Evolutionary conservation across 352 stramenopile genomes (phyloP), one percentile per base, ranked within the genome.

Genomic region (Pythium utonaiense): DNA sequence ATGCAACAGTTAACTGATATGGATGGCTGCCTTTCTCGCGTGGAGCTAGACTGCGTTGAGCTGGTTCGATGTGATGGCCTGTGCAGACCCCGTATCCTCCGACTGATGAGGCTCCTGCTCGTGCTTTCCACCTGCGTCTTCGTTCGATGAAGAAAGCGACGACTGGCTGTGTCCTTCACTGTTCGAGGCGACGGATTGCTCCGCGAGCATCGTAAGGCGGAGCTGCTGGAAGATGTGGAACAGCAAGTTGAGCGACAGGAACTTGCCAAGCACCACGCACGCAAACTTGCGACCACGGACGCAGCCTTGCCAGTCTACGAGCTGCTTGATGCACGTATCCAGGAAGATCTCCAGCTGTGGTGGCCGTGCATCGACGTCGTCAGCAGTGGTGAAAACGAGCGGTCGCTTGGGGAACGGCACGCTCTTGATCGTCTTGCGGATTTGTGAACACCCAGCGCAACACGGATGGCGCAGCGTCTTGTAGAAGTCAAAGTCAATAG

Each of bases 281-380:
- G 78, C 78, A 55, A 80, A 49, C 60, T 70, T 61, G 41, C 75
- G 69, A 47, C 74, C 78, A n/a, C 78, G 78, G 14, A 69, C 64
- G 28, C 80, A 90, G 21, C 78, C 74, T 12, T 64, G 42, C 80
- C 74, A 86, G 31, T 71, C 55, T 3, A 69, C 67, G 24, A 81
- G 56, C 25, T 80, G 51, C 3, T 55, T 64, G 6, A 80, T 45
- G 30, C 67, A 82, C 30, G 71, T 56, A 34, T 74, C 55, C 10
- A 90, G 67, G 31, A 88, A 90, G 1, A 47, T 54, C 52, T 88
- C 78, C 5, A 90, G 75, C 61, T 73, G 57, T 48, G 76, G 58
- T 24, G 78, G 78, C 16, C 80, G 69, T 28, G 70, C 61, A 17
- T 80, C 66, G 1, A 88, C 51, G 55, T 88, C 76, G n/a, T 78